Conservation (phyloP, 129 eudicot genomes). For the Flaveria sonorensis region DNA sequence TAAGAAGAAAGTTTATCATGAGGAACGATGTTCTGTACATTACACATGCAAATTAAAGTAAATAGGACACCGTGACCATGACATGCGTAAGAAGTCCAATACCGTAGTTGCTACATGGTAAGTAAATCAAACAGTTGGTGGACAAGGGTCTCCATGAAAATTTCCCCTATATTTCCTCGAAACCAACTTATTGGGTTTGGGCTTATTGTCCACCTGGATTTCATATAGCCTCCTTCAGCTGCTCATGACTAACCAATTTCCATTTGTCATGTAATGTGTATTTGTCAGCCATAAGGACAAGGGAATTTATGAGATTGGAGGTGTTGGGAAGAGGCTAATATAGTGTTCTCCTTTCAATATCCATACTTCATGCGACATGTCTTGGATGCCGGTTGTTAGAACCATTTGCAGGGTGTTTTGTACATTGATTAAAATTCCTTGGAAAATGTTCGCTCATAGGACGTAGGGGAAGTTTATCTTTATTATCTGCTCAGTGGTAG, state of each 20-base stretch:
- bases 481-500: background rate
- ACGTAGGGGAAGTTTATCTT: background rate
- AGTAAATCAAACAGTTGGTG: no score
- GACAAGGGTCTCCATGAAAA: background rate
- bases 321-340: background rate
- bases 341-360: background rate
- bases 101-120: no score
- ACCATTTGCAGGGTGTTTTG: background rate
- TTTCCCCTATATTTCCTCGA: background rate
- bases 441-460: background rate
- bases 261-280: background rate
- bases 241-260: background rate
- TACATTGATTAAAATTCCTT: background rate
- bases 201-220: background rate
- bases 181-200: background rate
- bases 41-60: no score
- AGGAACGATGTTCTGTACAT: no score
- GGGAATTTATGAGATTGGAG: background rate
- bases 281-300: background rate
- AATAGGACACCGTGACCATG: no score
- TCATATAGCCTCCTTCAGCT: background rate
- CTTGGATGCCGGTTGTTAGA: background rate
- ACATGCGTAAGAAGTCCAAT: no score
- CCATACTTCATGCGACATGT: background rate
- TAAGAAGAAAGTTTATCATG: no score